Percentiles rank a stretch among this genome's conserved stretches.
These are phyloP conservation scores for Endocarpon pusillum DNA, from an alignment of 495 filamentous ascomycete species.

Conservation along the genomic window DNA sequence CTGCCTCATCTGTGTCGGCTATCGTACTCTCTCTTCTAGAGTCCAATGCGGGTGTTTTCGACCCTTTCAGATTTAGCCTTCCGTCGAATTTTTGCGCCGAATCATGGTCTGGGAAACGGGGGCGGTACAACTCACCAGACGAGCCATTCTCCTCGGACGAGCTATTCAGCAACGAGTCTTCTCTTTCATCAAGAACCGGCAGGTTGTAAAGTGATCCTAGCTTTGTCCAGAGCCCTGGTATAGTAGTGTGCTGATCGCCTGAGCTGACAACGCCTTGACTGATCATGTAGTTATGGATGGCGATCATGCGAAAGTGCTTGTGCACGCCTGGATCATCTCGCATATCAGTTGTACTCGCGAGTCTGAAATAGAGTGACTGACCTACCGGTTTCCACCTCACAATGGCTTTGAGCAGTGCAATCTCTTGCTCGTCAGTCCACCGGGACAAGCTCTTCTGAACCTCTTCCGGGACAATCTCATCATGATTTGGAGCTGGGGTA, in stretches of 20 bases:
- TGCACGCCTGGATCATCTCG: constrained; percentile 53
- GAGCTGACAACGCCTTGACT: constrained; percentile 66
- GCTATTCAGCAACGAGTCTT: too few relatives aligned
- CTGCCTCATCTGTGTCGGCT: too few relatives aligned
- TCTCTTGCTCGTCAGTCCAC: constrained; percentile 94
- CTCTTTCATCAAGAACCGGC: constrained; percentile 73
- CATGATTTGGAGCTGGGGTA: too few relatives aligned
- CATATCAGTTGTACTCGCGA: constrained; percentile 4
- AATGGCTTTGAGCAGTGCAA: constrained; percentile 72
- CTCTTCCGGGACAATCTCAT: too few relatives aligned
- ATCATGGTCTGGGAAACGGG: too few relatives aligned
- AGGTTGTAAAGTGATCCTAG: constrained; percentile 73
- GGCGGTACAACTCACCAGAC: too few relatives aligned
- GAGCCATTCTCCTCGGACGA: too few relatives aligned
- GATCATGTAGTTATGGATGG: constrained; percentile 69
- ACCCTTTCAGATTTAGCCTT: too few relatives aligned
- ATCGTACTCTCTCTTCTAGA: too few relatives aligned
- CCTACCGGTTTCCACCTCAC: constrained; percentile 92
- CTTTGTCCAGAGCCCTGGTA: constrained; percentile 84
- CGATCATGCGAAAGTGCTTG: constrained; percentile 92
- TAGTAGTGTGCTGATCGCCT: constrained; percentile 58
- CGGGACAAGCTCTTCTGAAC: too few relatives aligned
- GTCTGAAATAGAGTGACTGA: constrained; percentile 20
- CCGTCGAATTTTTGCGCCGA: too few relatives aligned
- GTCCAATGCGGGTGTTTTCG: too few relatives aligned